Percentiles rank a stretch among this genome's conserved stretches.
These are phyloP conservation scores for Vitis hybrid DNA, from an alignment of 177 flowering plant species.

Conservation along the genomic window DNA sequence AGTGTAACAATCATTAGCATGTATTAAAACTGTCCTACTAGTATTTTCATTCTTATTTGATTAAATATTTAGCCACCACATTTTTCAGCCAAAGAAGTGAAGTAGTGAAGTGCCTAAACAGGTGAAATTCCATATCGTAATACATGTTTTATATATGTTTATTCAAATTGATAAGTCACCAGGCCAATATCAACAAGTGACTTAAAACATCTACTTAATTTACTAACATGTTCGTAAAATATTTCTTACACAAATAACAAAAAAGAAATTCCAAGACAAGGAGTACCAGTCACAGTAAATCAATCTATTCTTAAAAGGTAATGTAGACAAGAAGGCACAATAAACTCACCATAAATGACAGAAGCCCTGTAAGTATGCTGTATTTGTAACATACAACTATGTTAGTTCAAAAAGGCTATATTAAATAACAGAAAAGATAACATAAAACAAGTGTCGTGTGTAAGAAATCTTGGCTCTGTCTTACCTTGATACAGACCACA, in stretches of 20 bases:
- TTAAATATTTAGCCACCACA: no score
- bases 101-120: no score
- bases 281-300: neutral
- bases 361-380: slow-evolving; percentile 98
- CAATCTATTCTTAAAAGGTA: neutral
- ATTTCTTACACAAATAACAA: neutral
- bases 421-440: neutral
- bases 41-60: no score
- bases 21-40: no score
- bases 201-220: neutral
- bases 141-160: no score
- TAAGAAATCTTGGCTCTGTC: neutral
- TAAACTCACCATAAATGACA: slow-evolving; percentile 89
- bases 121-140: no score
- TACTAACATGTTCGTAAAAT: neutral
- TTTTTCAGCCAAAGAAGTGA: no score
- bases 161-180: neutral
- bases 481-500: slow-evolving; percentile 99
- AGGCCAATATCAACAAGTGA: neutral
- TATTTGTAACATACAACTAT: slow-evolving; percentile 28
- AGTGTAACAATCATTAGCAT: no score
- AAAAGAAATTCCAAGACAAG: neutral
- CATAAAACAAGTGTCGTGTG: neutral
- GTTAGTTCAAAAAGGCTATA: slow-evolving; percentile 13
- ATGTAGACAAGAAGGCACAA: slow-evolving; percentile 1